Percentiles rank a stretch among this genome's conserved stretches.
phyloP scores from a whole-genome alignment of 768 basidiomycete species.

The Glaciozyma martinii region DNA sequence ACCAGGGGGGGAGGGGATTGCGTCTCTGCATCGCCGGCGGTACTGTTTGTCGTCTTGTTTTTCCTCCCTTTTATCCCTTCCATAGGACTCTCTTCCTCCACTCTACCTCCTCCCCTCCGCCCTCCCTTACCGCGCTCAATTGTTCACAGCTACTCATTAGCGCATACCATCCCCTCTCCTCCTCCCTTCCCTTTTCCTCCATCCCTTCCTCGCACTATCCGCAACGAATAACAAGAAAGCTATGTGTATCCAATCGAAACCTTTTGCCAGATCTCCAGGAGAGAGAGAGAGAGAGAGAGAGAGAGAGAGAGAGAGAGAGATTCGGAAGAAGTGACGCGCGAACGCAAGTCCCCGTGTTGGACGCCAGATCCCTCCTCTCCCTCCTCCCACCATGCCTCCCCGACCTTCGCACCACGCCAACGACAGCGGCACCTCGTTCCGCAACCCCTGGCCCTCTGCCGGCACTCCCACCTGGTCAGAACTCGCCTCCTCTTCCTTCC shows the following conservation, averaged over 20 bases:
- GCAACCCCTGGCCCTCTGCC: conserved; percentile 29
- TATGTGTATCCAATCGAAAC: background rate
- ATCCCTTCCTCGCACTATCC: background rate
- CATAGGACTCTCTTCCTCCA: background rate
- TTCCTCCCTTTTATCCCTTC: background rate
- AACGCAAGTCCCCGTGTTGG: too few relatives aligned
- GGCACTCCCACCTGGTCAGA: conserved; percentile 16
- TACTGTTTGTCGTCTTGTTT: background rate
- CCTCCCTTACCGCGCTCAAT: background rate
- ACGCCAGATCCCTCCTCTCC: background rate
- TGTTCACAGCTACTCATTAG: background rate
- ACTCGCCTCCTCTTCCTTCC: conserved; percentile 17
- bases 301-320: too few relatives aligned
- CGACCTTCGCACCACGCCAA: conserved; percentile 19
- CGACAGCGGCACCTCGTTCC: conserved; percentile 19
- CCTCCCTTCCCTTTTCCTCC: background rate
- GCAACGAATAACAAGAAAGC: background rate
- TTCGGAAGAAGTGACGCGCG: too few relatives aligned
- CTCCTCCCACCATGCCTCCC: background rate
- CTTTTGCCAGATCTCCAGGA: too few relatives aligned
- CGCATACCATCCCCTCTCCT: background rate
- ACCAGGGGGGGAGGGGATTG: background rate
- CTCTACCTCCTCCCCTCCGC: background rate
- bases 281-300: too few relatives aligned
- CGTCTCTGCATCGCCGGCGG: background rate